A percentile compares a stretch with the other conserved stretches of the same genome.
phyloP scores from a whole-genome alignment of 2,329 filamentous ascomycete species.

The Colletotrichum theobromicola region DNA sequence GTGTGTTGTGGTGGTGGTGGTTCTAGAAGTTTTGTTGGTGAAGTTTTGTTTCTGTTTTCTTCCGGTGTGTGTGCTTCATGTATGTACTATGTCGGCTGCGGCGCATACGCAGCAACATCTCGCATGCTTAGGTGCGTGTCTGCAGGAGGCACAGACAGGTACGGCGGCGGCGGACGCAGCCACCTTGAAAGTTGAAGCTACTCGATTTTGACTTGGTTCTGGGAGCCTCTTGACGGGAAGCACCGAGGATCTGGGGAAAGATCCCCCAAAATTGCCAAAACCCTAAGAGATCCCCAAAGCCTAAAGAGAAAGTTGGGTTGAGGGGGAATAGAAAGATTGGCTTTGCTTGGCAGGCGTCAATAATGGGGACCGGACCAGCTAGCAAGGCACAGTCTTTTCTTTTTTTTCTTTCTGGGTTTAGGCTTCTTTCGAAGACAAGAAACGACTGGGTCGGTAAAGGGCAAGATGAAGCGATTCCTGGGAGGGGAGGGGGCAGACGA shows the following conservation, averaged over 20 bases:
- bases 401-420: background rate
- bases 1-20: background rate
- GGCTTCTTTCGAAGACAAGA: background rate
- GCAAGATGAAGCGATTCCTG: background rate
- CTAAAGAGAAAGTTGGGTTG: background rate
- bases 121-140: background rate
- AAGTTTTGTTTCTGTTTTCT: background rate
- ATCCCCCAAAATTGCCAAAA: background rate
- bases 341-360: constrained; percentile 4
- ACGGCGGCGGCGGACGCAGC: background rate
- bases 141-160: background rate
- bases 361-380: background rate
- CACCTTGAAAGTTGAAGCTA: background rate
- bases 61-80: background rate
- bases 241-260: background rate
- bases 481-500: background rate
- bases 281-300: background rate
- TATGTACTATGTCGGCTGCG: background rate
- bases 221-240: background rate
- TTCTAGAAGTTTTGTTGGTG: background rate
- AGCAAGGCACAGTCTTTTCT: background rate
- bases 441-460: background rate
- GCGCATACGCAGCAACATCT: background rate
- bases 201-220: background rate
- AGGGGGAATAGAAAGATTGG: background rate